Evolutionary conservation across 805 yeast species (phyloP).

Genomic region (Grigorovia jiainica): DNA sequence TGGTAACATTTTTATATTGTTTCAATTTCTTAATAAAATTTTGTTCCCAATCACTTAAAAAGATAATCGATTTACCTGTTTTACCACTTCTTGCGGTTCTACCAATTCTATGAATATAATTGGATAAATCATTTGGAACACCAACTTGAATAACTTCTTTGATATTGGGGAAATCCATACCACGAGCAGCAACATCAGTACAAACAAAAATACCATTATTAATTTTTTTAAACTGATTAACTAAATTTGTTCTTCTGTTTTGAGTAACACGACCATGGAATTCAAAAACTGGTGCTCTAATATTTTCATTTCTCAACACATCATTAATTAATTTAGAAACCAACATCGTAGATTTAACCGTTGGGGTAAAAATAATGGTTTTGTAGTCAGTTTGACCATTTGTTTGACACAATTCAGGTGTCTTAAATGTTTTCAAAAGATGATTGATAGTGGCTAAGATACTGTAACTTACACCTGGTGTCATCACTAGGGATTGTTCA

Average conservation of each 20-base stretch:
- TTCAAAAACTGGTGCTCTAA: constrained; percentile 27
- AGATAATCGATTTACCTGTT: constrained; percentile 60
- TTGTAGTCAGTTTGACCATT: constrained; percentile 42
- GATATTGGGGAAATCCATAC: constrained; percentile 89
- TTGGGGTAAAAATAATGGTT: constrained; percentile 76
- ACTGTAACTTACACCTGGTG: constrained; percentile 47
- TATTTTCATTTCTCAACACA: constrained; percentile 27
- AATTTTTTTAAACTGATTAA: constrained; percentile 42
- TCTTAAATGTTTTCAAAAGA: constrained; percentile 31
- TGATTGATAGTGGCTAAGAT: constrained; percentile 48
- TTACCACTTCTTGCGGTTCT: constrained; percentile 93
- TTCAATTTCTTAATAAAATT: constrained; percentile 44
- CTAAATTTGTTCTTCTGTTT: constrained; percentile 51
- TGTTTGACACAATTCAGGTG: constrained; percentile 9
- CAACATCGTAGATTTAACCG: constrained; percentile 58
- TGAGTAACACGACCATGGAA: constrained; percentile 75
- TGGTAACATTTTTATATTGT: constrained; percentile 43
- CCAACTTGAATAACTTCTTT: constrained; percentile 79
- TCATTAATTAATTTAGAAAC: constrained; percentile 30
- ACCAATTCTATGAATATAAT: constrained; percentile 87
- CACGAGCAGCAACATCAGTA: constrained; percentile 93
- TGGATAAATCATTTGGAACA: constrained; percentile 62
- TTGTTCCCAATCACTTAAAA: constrained; percentile 46
- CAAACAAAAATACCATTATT: constrained; percentile 56
- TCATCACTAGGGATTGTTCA: constrained; percentile 51